These are phyloP conservation scores for Crucibulum laeve DNA, from an alignment of 768 basidiomycete species.

Conservation along the genomic window DNA sequence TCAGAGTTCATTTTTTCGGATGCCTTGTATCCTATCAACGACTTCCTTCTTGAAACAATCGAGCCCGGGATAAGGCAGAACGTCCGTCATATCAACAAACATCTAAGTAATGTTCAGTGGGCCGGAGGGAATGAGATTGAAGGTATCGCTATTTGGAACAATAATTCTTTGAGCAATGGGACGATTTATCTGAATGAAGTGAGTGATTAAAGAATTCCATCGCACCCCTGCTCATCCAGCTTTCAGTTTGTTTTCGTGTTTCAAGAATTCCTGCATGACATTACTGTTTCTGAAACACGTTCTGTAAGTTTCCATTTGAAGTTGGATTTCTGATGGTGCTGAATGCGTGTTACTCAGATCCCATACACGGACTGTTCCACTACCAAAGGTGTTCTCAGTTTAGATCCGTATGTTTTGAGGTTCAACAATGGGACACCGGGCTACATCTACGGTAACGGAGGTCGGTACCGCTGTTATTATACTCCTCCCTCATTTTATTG, in stretches of 20 bases:
- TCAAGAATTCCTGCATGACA: conserved; percentile 45
- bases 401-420: conserved; percentile 50
- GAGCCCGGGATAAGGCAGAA: conserved; percentile 56
- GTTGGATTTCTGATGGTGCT: background rate
- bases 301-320: conserved; percentile 28
- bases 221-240: background rate
- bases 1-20: conserved; percentile 61
- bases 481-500: background rate
- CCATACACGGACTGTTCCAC: conserved; percentile 60
- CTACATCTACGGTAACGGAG: conserved; percentile 52
- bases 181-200: conserved; percentile 48
- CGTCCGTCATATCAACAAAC: conserved; percentile 47
- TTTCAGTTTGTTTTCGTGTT: conserved; percentile 45
- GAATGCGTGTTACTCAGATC: too few relatives aligned
- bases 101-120: conserved; percentile 57
- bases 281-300: conserved; percentile 43
- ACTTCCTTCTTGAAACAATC: conserved; percentile 44
- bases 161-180: conserved; percentile 32
- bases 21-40: conserved; percentile 49
- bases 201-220: conserved; percentile 2
- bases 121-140: conserved; percentile 64
- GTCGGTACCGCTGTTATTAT: conserved; percentile 24
- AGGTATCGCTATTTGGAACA: conserved; percentile 39
- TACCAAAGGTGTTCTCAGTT: conserved; percentile 48
- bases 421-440: conserved; percentile 47